Conservation (phyloP, 805 yeast genomes). For the Kuraishia piskuri region DNA sequence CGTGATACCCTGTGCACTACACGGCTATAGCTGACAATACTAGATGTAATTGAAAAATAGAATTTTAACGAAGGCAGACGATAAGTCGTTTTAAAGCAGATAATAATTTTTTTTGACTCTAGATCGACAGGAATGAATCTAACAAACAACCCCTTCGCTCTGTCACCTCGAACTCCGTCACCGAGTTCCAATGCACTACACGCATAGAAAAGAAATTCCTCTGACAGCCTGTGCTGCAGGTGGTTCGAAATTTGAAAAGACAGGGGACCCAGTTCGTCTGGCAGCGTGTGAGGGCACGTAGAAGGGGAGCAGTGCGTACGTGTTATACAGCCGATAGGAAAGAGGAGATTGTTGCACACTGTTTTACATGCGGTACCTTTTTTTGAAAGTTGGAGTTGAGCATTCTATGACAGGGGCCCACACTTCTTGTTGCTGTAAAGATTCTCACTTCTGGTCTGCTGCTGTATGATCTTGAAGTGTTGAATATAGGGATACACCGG, state of each 20-base stretch:
- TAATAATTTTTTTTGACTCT: no score
- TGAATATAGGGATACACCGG: not conserved
- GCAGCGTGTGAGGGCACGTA: not conserved
- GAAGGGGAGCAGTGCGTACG: not conserved
- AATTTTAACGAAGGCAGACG: no score
- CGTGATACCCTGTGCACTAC: no score
- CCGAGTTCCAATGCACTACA: not conserved
- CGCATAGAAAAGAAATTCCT: not conserved
- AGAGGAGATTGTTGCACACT: not conserved
- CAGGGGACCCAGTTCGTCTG: not conserved
- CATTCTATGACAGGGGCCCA: no score
- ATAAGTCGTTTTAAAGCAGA: no score
- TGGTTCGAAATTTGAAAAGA: not conserved
- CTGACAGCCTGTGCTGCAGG: not conserved
- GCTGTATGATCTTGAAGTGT: not conserved
- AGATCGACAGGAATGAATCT: no score
- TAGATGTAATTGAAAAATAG: no score
- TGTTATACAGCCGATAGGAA: not conserved
- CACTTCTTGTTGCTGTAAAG: no score
- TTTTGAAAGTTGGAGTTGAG: no score
- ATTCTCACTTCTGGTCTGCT: no score
- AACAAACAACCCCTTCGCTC: not conserved
- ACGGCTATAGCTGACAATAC: no score
- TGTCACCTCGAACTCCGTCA: not conserved
- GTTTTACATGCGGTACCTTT: not conserved